Evolutionary conservation across 2,329 filamentous ascomycete species (phyloP).

Genomic region (Apiospora rasikravindrae): DNA sequence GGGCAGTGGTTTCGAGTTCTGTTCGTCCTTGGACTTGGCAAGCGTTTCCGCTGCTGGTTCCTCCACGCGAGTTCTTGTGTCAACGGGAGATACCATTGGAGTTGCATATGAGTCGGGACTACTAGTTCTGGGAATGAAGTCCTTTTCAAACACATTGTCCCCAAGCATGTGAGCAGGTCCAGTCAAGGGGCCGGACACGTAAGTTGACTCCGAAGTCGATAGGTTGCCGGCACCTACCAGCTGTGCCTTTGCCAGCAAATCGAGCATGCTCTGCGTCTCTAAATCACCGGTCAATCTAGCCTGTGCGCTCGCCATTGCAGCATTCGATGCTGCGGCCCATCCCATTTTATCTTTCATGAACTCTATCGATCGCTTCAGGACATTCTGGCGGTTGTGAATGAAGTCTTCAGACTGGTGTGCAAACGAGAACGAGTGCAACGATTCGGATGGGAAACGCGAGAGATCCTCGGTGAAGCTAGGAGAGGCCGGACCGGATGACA

Average conservation of each 20-base stretch:
- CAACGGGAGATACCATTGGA: constrained; percentile 41
- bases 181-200: constrained; percentile 69
- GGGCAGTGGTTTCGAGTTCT: constrained; percentile 26
- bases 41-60: constrained; percentile 15
- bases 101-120: constrained; percentile 54
- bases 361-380: constrained; percentile 90
- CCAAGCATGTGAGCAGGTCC: constrained; percentile 77
- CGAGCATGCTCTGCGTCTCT: constrained; percentile 89
- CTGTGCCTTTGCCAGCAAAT: constrained; percentile 82
- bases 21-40: background rate
- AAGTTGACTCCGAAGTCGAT: constrained; percentile 51
- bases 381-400: constrained; percentile 88
- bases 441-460: constrained; percentile 91
- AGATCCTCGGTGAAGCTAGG: constrained; percentile 87
- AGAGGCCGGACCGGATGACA: constrained; percentile 69
- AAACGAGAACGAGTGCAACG: constrained; percentile 97
- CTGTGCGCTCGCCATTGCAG: constrained; percentile 81
- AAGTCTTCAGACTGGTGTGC: constrained; percentile 93
- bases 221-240: constrained; percentile 73
- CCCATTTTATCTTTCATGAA: constrained; percentile 94
- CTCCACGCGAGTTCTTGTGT: constrained; percentile 28
- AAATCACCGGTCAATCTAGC: constrained; percentile 81
- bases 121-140: constrained; percentile 66
- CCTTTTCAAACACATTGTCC: constrained; percentile 84
- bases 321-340: constrained; percentile 73